Evolutionary conservation across 2,329 filamentous ascomycete species (phyloP).

Genomic region (Pochonia chlamydosporia): DNA sequence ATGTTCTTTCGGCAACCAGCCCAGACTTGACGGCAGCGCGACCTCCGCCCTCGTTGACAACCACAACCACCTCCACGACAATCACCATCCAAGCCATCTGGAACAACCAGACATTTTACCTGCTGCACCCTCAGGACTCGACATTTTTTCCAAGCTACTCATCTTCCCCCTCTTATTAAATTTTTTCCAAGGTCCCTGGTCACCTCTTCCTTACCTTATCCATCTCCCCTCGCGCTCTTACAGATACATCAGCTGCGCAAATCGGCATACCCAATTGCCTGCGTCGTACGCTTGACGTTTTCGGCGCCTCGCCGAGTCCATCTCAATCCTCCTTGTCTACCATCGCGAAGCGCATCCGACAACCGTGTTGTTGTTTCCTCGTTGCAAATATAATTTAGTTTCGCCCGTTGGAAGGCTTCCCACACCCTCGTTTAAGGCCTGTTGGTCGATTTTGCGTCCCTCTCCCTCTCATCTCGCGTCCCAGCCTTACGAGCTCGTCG

Average conservation of each 20-base stretch:
- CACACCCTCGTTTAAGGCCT: background rate
- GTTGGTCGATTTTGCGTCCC: background rate
- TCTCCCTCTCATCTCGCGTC: background rate
- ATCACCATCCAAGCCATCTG: background rate
- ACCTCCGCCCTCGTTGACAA: constrained; percentile 3
- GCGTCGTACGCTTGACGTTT: background rate
- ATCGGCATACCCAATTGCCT: background rate
- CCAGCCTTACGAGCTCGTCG: background rate
- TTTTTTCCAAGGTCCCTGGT: background rate
- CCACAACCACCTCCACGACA: background rate
- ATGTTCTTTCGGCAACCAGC: background rate
- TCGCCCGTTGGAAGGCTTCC: background rate
- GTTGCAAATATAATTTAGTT: background rate
- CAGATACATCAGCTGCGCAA: background rate
- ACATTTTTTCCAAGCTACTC: background rate
- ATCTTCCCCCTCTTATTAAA: background rate
- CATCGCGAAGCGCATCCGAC: background rate
- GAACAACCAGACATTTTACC: background rate
- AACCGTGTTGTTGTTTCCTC: background rate
- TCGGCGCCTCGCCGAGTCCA: background rate
- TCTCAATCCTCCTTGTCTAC: background rate
- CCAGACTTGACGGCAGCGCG: background rate
- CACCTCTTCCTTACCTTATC: background rate
- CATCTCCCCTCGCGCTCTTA: background rate
- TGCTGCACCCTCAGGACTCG: background rate